Base-by-base conservation (phyloP, 2,329 filamentous ascomycete species). In the Pseudogymnoascus sp. region DNA sequence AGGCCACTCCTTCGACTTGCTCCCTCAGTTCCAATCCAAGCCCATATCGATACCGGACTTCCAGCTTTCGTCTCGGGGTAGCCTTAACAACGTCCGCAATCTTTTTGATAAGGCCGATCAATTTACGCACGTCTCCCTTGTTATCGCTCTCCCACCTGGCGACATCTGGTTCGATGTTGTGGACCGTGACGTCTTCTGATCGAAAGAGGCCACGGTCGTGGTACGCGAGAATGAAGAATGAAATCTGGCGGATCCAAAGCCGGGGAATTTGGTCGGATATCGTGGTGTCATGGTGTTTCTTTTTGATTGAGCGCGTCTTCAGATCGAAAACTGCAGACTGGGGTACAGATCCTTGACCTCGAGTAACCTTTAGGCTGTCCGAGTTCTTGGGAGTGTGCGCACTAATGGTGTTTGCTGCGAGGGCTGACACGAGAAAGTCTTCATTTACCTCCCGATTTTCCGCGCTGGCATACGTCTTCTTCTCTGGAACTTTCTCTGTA, bases 221-320 rank as follows among this genome's bases (percentile, higher is more conserved):
- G 64, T 78, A 81, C 0, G 80, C 82, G 18, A 83, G 66, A 36
- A 84, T 71, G 63, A 84, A 80, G 62, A 79, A 81, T 0, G 78
- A 76, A 25, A 79, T 78, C 66, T 84, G 82, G 21, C 75, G 72
- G 12, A 80, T 43, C 81, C 81, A 85, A 5, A 84, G 72, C 4
- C 76, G 73, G 3, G 76, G 77, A 16, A 79, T 67, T 60, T 80
- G 72, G 12, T 79, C 14, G 14, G 36, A 38, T 38, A 38, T 5
- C 75, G 2, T 63, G 64, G 72, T 68, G 36, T 38, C 36, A n/a
- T 38, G 0, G 36, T n/a, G 36, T 4, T 38, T 38, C 36, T 38
- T 38, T 38, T 38, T 38, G 36, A 38, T 38, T 38, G 36, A 38
- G 36, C 36, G 36, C 14, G 36, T 38, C 14, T 38, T 38, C 14